Evolutionary conservation across 441 rosid species (phyloP), one percentile per base, ranked within the genome.

Genomic region (Jatropha podagrica): DNA sequence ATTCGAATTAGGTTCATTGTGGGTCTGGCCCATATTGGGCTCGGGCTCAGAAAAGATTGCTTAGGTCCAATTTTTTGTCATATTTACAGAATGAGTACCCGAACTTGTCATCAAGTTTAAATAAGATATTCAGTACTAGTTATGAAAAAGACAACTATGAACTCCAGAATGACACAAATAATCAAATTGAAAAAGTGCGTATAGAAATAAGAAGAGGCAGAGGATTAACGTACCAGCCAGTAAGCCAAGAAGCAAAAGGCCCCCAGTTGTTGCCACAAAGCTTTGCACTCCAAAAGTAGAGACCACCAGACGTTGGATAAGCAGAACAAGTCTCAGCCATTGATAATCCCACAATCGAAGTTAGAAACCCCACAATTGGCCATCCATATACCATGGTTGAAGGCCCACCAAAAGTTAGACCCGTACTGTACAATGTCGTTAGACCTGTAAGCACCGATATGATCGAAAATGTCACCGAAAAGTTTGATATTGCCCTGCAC

Each of bases 241-340:
- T 86, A 72, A 87, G 79, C 91, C 91, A 90, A 52, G 89, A 87
- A 67, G 91, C 88, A 44, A 82, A 18, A 26, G 91, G 92, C 1
- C 89, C 89, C 91, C 91, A 87, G 2, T 51, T 13, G 5, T 55
- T 52, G 23, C 89, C 88, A 44, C 85, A 81, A 9, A 86, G 84
- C 79, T 69, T 80, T 17, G 92, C 86, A 54, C 89, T 88, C 92
- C 94, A 90, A 71, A 79, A 86, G 72, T 87, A 81, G 23, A 88
- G 91, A 2, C 91, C 92, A 40, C 87, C 89, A 1, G 90, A 81
- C 13, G 89, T 85, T 0, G 92, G 94, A 65, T 78, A 87, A 5
- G 88, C 90, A 1, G 90, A 90, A 73, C 88, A 88, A 49, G 88
- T 88, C 87, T 90, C 90, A 4, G 92, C 91, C 91, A 88, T 83